These are phyloP conservation scores for Botrytis tulipae DNA, from an alignment of 2,329 filamentous ascomycete genomes.

Conservation along the genomic window DNA sequence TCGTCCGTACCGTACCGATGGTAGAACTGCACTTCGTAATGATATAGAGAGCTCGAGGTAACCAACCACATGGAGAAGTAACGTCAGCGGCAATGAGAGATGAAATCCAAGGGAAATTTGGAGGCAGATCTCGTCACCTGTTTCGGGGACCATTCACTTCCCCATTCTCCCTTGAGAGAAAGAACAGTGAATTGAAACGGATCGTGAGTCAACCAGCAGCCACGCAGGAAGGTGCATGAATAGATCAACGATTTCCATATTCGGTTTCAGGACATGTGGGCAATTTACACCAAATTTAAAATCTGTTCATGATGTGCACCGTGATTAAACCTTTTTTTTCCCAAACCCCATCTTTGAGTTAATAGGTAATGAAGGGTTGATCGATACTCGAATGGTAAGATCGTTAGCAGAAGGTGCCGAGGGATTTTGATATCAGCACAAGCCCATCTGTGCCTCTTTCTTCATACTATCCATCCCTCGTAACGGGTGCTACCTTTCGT, in stretches of 20 bases:
- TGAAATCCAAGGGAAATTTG: background rate
- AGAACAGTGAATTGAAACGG: background rate
- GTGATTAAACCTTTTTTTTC: constrained; percentile 1
- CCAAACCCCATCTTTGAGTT: background rate
- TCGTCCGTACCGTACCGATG: background rate
- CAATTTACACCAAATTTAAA: background rate
- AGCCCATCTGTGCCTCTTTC: constrained; percentile 14
- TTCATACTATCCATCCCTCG: background rate
- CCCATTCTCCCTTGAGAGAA: background rate
- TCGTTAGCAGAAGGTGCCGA: constrained; percentile 1
- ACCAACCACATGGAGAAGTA: background rate
- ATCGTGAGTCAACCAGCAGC: background rate
- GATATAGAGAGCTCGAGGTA: background rate
- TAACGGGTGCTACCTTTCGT: constrained; percentile 6
- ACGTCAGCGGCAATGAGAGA: background rate
- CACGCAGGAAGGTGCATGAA: background rate
- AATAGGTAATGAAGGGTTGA: background rate
- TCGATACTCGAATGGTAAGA: constrained; percentile 4
- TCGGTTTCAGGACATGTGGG: background rate
- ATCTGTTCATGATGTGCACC: constrained; percentile 6
- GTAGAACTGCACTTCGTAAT: background rate
- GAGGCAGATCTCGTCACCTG: background rate
- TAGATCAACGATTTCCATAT: background rate
- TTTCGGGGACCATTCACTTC: background rate
- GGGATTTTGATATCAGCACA: constrained; percentile 3